Conservation (phyloP, 352 stramenopile genomes). For the Saprolegnia diclina region DNA sequence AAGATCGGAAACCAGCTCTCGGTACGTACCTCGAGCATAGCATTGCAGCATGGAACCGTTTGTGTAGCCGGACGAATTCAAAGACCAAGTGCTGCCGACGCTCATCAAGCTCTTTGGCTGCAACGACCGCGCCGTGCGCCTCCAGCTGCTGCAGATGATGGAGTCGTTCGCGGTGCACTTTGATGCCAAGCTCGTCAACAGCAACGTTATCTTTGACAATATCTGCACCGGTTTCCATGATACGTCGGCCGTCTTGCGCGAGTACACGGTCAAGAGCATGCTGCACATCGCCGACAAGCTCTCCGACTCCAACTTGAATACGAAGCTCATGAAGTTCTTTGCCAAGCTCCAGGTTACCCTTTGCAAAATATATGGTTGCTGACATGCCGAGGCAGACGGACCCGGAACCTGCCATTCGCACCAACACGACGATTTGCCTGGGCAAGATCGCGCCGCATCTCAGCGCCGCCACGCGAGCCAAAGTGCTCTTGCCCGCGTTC, state of each 20-base stretch:
- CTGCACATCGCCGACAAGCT: conserved; percentile 88
- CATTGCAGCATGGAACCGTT: not conserved
- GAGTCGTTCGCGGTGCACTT: conserved; percentile 85
- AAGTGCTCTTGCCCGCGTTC: conserved; percentile 87
- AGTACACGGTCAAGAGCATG: conserved; percentile 91
- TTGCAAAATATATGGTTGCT: not conserved
- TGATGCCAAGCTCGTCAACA: conserved; percentile 88
- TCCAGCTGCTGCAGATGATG: conserved; percentile 90
- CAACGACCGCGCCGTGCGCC: conserved; percentile 85
- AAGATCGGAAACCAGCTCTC: conserved; percentile 76
- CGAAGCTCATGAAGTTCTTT: conserved; percentile 90
- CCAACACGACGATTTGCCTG: conserved; percentile 91
- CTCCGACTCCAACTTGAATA: conserved; percentile 87
- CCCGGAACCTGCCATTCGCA: conserved; percentile 86
- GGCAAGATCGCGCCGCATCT: conserved; percentile 84
- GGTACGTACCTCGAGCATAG: conserved; percentile 12
- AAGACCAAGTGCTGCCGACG: conserved; percentile 80
- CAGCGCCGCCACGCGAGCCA: conserved; percentile 77
- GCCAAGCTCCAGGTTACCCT: conserved; percentile 77
- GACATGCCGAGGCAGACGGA: conserved; percentile 44
- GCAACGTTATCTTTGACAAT: conserved; percentile 84
- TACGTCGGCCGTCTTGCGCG: conserved; percentile 74
- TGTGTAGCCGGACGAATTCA: conserved; percentile 67
- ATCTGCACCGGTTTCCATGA: conserved; percentile 89
- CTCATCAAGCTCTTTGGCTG: conserved; percentile 88